Evolutionary conservation across 345 rosid genomes (phyloP), one percentile per base, ranked within the genome.

Genomic region (Limnanthes douglasii): DNA sequence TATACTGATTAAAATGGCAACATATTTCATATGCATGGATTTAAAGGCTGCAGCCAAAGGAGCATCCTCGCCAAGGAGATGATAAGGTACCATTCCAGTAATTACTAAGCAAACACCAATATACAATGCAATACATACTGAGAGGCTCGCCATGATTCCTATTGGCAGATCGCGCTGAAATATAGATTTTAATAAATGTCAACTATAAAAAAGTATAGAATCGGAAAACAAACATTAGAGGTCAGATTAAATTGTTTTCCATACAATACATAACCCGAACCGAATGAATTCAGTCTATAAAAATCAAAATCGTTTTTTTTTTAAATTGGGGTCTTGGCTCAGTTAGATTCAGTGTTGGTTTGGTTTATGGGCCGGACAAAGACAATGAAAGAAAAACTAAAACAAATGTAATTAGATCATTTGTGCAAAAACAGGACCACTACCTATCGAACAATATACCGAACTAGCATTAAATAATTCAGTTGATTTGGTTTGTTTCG

Each of bases 1-100:
- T 15, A 80, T 37, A 53, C 94, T 80, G 60, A 85, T 90, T 41
- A 90, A 58, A 51, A 81, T 4, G 5, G 94, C 74, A 48, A 75
- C 70, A 39, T 51, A 80, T 40, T 85, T 92, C 75, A 85, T 48
- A 45, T 93, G 96, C 78, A 63, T 85, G 6, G 93, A 71, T 12
- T 54, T 46, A 60, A 85, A 85, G 34, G 96, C 94, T 42, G 75
- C 73, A 24, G 93, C 72, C 53, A 85, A 56, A 34, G 96, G 96
- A 53, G 96, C 96, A 36, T 81, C 96, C 64, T 92, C 96, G 10
- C 80, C 75, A 9, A 81, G 75, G 31, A 69, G 62, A 23, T 54
- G 19, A 50, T 72, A 81, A 29, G 93, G 96, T 27, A 81, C 68
- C 96, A 92, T 85, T 62, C 96, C 99, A n/a, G 96, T 92, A 56